Conservation (phyloP, 805 yeast genomes). For the Sungouiella blattae region DNA sequence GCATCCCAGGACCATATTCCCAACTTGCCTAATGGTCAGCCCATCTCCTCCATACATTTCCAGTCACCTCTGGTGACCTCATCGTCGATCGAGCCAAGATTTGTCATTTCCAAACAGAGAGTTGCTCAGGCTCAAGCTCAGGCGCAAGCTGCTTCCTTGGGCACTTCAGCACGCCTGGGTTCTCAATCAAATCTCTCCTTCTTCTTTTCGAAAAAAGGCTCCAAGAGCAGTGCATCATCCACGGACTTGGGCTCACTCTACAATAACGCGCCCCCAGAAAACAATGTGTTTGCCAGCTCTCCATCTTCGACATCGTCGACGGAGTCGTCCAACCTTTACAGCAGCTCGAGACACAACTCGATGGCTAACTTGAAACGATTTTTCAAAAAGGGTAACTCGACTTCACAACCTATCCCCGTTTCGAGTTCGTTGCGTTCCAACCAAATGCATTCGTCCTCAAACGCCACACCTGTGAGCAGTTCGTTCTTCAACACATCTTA, state of each 20-base stretch:
- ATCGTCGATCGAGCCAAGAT: constrained; percentile 75
- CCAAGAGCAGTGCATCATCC: constrained; percentile 25
- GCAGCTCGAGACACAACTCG: constrained; percentile 60
- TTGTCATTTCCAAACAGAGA: constrained; percentile 77
- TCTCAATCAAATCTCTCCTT: constrained; percentile 49
- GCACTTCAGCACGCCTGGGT: constrained; percentile 31
- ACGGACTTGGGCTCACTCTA: constrained; percentile 42
- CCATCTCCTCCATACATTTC: constrained; percentile 59
- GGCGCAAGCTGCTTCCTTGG: constrained; percentile 29
- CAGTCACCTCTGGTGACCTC: constrained; percentile 64
- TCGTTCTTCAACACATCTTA: constrained; percentile 18
- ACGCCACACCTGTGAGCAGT: constrained; percentile 18
- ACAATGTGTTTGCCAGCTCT: constrained; percentile 19
- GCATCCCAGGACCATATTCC: constrained; percentile 38
- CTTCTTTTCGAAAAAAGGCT: constrained; percentile 43
- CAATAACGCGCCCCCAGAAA: constrained; percentile 25
- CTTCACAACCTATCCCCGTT: constrained; percentile 16
- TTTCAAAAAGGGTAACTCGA: constrained; percentile 47
- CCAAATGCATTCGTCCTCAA: constrained; percentile 7
- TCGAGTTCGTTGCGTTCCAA: constrained; percentile 21
- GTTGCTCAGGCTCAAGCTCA: constrained; percentile 44
- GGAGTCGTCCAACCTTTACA: constrained; percentile 24
- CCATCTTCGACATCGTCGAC: constrained; percentile 35
- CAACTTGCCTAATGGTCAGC: constrained; percentile 53
- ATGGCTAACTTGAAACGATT: constrained; percentile 76